Evolutionary conservation across 106 monocot species (phyloP).

Genomic region (Ottelia alismoides): DNA sequence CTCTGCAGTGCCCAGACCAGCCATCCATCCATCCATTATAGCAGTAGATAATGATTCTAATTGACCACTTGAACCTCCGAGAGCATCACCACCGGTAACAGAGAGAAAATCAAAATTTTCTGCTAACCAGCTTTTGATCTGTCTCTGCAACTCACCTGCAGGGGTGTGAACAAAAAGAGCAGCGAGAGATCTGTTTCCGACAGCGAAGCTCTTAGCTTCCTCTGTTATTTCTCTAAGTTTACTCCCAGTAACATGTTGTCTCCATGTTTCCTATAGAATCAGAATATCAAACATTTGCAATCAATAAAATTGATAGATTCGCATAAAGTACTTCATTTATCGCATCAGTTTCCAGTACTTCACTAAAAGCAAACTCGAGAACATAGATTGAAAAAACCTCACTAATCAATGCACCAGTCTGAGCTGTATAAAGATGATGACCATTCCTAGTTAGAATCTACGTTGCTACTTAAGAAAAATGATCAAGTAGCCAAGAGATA

Average conservation of each 20-base stretch:
- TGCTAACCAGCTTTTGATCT: conserved; percentile 89
- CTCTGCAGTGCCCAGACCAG: conserved; percentile 89
- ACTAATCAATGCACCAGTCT: too few species aligned
- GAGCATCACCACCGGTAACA: conserved; percentile 51
- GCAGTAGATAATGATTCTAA: conserved; percentile 91
- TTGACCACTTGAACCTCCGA: conserved; percentile 60
- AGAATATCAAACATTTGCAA: neutral
- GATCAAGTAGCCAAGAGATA: too few species aligned
- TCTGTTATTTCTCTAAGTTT: conserved; percentile 96
- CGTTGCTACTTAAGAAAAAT: too few species aligned
- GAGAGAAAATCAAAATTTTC: conserved; percentile 99
- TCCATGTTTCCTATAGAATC: conserved; percentile 78
- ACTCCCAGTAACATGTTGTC: conserved; percentile 91
- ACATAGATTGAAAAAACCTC: too few species aligned
- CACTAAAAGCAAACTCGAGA: too few species aligned
- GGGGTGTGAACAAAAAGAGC: conserved; percentile 98
- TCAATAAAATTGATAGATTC: neutral
- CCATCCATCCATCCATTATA: conserved; percentile 99
- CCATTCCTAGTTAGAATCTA: too few species aligned
- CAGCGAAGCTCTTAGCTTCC: conserved; percentile 86
- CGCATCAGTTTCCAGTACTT: too few species aligned
- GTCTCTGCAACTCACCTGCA: conserved; percentile 96
- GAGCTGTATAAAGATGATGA: too few species aligned
- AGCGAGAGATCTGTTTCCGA: conserved; percentile 87
- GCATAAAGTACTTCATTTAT: too few species aligned